Evolutionary conservation across 495 filamentous ascomycete genomes (phyloP), one percentile per base, ranked within the genome.

Genomic region (Penicillium bovifimosum): DNA sequence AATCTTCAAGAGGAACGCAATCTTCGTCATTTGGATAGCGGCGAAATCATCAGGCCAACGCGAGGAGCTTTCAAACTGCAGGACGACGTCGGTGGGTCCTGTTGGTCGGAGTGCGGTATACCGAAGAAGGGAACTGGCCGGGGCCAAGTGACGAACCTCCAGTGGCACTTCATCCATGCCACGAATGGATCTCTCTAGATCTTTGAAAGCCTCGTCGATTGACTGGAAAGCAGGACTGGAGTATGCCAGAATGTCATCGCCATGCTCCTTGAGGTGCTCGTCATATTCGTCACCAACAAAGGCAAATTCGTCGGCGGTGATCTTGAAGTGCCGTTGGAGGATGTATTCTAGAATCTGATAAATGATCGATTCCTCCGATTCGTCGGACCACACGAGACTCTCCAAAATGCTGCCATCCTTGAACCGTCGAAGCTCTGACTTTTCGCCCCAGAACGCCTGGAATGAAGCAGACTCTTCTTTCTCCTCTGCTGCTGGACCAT

Each of bases 21-120:
- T 78, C 68, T 98, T 98, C 9, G 91, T 92, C 65, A 88, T 81
- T 64, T 97, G 93, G 39, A 98, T 92, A 3, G 93, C 91, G 9
- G 76, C 76, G 7, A 97, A 71, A 60, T 92, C 86, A 56, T 97
- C 91, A 0, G 93, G 95, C 93, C 93, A 98, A 50, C 91, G 86
- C 9, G 81, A 83, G 5, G 95, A 97, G 29, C 87, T 88, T 71
- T 98, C 93, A 59, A 98, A 96, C 56, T 92, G 91, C 20, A 98
- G 76, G 32, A 88, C 75, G 45, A 91, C 74, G 49, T 92, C 84
- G 36, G 81, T 79, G 3, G 81, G 78, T 24, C 63, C 60, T 26
- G 64, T 66, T 3, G 63, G 53, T 45, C 61, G 72, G 46, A 86
- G 66, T 0, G 88, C 87, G 5, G 90, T 71, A 57, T 86, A 91